Evolutionary conservation across 495 filamentous ascomycete species (phyloP), one percentile per base, ranked within the genome.

Genomic region (Hyaloscypha hepaticicola): DNA sequence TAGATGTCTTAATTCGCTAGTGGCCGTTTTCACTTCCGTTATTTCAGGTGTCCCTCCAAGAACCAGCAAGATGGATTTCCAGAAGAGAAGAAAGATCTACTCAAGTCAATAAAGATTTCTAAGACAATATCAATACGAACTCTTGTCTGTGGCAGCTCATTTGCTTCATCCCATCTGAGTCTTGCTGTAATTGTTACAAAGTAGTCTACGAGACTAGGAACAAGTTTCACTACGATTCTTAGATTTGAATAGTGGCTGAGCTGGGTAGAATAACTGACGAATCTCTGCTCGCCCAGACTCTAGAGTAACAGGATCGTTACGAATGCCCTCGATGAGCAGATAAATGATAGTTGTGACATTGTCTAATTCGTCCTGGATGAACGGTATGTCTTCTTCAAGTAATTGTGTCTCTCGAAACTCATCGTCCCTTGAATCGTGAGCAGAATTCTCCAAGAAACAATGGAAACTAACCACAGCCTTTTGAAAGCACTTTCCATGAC

Each of bases 11-110:
- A 66, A 55, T 62, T 88, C 81, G 49, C 77, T 78, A 7, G 86
- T 83, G 8, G 83, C 85, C 60, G 80, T 77, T 74, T 97, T 98
- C 53, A 89, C 84, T 55, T 83, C 80, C 25, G 87, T 83, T n/a
- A 97, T 80, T 41, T 90, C 85, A 27, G 82, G 69, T 53, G 79
- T 87, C 45, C 90, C 90, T 33, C 95, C 95, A 69, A 99, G 93
- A 0, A 90, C 79, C 9, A 97, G 83, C 22, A 99, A 80, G 11
- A 96, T 81, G 0, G 89, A 87, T 74, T 99, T 99, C 96, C 96
- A 98, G 26, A 92, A 85, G 21, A 97, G 76, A 5, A 96, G 79
- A 49, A 96, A 83, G 25, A 94, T 80, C 76, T 85, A 60, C 58
- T 50, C 63, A 19, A 61, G 60, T 67, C 29, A 59, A 26, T 25